These are phyloP conservation scores for Nitzschia sp. DNA, from an alignment of 108 stramenopile species.

Conservation along the genomic window DNA sequence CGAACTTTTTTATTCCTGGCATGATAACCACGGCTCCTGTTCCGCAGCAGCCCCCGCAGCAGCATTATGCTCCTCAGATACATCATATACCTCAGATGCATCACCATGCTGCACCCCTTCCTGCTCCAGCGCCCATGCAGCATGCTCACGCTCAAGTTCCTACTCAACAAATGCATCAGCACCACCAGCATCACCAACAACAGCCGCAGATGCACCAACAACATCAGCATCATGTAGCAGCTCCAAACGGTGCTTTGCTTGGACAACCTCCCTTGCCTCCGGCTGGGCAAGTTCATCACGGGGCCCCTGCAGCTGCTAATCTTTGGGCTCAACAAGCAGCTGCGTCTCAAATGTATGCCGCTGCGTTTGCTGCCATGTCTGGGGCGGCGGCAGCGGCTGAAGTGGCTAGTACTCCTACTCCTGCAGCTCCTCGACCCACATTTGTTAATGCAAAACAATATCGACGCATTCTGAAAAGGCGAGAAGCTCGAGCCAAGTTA, in stretches of 20 bases:
- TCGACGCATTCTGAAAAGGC: slow-evolving; percentile 74
- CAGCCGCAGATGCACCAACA: slow-evolving; percentile 14
- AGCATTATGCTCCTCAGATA: slow-evolving; percentile 6
- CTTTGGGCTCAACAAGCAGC: slow-evolving; percentile 14
- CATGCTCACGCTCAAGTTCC: slow-evolving; percentile 5
- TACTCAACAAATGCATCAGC: slow-evolving; percentile 8
- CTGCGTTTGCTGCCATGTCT: slow-evolving; percentile 23
- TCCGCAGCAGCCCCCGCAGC: slow-evolving; percentile 9
- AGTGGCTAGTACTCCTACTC: not conserved
- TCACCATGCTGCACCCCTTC: slow-evolving; percentile 4
- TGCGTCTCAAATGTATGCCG: slow-evolving; percentile 34
- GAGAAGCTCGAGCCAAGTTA: slow-evolving; percentile 76
- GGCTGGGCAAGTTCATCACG: not conserved
- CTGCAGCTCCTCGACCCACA: slow-evolving; percentile 53
- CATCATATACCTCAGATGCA: slow-evolving; percentile 14
- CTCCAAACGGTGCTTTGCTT: not conserved
- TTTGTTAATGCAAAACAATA: slow-evolving; percentile 90
- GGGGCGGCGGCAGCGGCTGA: slow-evolving; percentile 15
- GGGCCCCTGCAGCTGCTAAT: slow-evolving; percentile 4
- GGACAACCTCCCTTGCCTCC: slow-evolving; percentile 1
- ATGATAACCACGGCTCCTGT: slow-evolving; percentile 14
- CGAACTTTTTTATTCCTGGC: not conserved
- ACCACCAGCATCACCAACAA: slow-evolving; percentile 14
- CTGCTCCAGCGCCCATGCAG: not conserved
- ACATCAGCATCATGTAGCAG: slow-evolving; percentile 8